A percentile compares a stretch with the other conserved stretches of the same genome.
Conservation (phyloP, 805 yeast species). For the Kazachstania taianensis region DNA sequence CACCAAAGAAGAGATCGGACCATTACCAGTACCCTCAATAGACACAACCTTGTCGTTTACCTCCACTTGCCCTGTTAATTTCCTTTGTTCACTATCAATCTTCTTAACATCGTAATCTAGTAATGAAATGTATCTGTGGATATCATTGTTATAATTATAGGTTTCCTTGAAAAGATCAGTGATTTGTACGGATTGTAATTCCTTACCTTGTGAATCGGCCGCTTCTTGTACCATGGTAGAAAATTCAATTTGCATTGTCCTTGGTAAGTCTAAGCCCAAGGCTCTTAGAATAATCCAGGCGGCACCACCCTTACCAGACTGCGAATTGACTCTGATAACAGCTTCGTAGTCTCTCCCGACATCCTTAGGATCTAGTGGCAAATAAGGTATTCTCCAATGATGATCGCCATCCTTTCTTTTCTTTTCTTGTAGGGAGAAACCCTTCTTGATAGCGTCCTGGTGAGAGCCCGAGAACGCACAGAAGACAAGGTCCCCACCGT, state of each 20-base stretch:
- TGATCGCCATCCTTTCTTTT: slow-evolving; percentile 30
- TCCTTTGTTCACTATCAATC: slow-evolving; percentile 19
- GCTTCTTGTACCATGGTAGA: slow-evolving; percentile 58
- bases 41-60: slow-evolving; percentile 33
- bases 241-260: slow-evolving; percentile 69
- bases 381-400: slow-evolving; percentile 67
- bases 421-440: slow-evolving; percentile 41
- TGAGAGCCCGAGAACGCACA: slow-evolving; percentile 83
- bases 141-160: slow-evolving; percentile 39
- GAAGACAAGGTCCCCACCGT: slow-evolving; percentile 74
- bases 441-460: slow-evolving; percentile 82
- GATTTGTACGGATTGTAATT: slow-evolving; percentile 55
- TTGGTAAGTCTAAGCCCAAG: slow-evolving; percentile 71
- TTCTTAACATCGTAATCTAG: slow-evolving; percentile 40
- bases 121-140: slow-evolving; percentile 29
- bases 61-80: slow-evolving; percentile 37
- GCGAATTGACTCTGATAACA: slow-evolving; percentile 81
- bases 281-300: slow-evolving; percentile 76
- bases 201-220: slow-evolving; percentile 66
- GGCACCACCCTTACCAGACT: slow-evolving; percentile 83
- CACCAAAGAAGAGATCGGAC: slow-evolving; percentile 70
- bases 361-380: slow-evolving; percentile 77
- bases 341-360: slow-evolving; percentile 87
- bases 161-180: slow-evolving; percentile 53
- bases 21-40: slow-evolving; percentile 62